A percentile compares a stretch with the other conserved stretches of the same genome.
Evolutionary conservation across 305 asterid genomes (phyloP).

Genomic region (Solanum hybrid): DNA sequence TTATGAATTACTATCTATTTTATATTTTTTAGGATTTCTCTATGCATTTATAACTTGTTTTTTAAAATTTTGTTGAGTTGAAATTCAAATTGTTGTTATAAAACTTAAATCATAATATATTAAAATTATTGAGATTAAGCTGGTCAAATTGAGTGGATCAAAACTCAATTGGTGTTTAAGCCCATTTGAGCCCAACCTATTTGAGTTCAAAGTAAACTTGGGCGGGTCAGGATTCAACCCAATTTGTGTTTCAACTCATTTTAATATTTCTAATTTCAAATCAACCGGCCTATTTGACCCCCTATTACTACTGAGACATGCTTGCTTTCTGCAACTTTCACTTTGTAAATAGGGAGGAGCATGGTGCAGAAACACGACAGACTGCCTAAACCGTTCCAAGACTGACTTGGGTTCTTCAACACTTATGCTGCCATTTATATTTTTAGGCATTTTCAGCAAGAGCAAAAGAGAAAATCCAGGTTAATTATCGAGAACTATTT

Average conservation of each 20-base stretch:
- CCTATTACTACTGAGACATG: background rate
- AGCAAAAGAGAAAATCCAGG: slow-evolving; percentile 1
- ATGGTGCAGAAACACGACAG: slow-evolving; percentile 30
- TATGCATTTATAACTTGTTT: too few relatives aligned
- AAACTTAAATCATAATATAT: too few relatives aligned
- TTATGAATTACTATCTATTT: too few relatives aligned
- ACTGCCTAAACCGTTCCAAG: slow-evolving; percentile 16
- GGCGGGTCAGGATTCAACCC: background rate
- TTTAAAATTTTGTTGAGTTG: too few relatives aligned
- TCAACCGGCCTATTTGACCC: background rate
- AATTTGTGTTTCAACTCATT: background rate
- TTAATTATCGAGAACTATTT: background rate
- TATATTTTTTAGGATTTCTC: too few relatives aligned
- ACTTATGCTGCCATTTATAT: background rate
- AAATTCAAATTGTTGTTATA: too few relatives aligned
- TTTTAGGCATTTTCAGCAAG: slow-evolving; percentile 5
- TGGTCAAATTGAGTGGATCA: too few relatives aligned
- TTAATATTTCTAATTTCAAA: too few relatives aligned
- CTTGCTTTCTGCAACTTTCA: background rate
- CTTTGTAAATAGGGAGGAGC: slow-evolving; percentile 36
- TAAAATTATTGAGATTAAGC: too few relatives aligned
- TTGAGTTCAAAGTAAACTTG: background rate
- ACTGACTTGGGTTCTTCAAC: slow-evolving; percentile 23
- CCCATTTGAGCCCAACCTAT: too few relatives aligned
- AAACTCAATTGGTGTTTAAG: background rate